Evolutionary conservation across 2,329 filamentous ascomycete species (phyloP).

Genomic region (Elsinoe batatas): DNA sequence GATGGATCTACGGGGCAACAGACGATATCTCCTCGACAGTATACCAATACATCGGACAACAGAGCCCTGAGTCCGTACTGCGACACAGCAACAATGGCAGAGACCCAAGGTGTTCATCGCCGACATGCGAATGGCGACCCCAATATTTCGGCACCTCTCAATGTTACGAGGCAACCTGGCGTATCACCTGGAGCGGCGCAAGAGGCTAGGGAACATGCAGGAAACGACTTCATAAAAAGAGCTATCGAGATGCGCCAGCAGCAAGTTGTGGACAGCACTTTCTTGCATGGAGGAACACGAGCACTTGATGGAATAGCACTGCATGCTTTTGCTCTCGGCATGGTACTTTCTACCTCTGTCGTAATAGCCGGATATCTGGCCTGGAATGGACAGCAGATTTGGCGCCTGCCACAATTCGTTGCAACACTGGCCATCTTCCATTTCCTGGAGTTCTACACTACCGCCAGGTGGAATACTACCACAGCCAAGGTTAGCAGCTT

Average conservation of each 20-base stretch:
- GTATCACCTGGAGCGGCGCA: not conserved
- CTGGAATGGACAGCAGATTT: conserved; percentile 26
- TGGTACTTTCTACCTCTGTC: conserved; percentile 27
- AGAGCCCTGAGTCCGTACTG: not conserved
- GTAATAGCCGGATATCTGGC: conserved; percentile 20
- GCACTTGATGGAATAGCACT: conserved; percentile 39
- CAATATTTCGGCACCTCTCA: conserved; percentile 14
- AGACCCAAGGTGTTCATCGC: not conserved
- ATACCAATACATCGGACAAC: not conserved
- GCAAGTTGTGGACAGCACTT: conserved; percentile 22
- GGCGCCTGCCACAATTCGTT: conserved; percentile 55
- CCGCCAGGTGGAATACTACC: conserved; percentile 70
- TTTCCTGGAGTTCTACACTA: conserved; percentile 93
- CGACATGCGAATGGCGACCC: conserved; percentile 13
- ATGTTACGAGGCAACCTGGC: conserved; percentile 7
- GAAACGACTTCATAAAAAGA: conserved; percentile 7
- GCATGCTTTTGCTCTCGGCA: conserved; percentile 37
- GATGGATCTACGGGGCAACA: not conserved
- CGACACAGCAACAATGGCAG: not conserved
- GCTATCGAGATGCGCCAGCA: conserved; percentile 12
- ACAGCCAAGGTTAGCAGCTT: conserved; percentile 66
- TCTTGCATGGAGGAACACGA: conserved; percentile 34
- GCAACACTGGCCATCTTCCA: conserved; percentile 69
- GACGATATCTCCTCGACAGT: not conserved
- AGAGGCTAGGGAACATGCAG: not conserved